Conservation (phyloP, 2,329 filamentous ascomycete species). For the Colletotrichum euphorbiae region DNA sequence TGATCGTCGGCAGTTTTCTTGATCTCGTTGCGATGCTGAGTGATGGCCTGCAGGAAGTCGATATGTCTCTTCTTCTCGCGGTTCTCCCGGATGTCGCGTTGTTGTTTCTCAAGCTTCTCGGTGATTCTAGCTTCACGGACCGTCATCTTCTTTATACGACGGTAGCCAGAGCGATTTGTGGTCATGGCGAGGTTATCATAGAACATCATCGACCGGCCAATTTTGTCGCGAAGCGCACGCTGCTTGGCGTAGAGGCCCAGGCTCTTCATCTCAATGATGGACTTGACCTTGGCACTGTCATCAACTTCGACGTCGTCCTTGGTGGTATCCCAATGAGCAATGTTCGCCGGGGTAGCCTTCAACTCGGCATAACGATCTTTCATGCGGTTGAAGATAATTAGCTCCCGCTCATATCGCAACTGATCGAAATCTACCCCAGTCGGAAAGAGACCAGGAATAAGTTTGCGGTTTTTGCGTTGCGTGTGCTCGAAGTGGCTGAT, state of each 20-base stretch:
- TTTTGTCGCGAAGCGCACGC: constrained; percentile 83
- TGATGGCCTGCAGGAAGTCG: constrained; percentile 90
- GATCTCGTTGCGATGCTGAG: constrained; percentile 84
- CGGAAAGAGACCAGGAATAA: constrained; percentile 90
- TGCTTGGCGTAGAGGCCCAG: constrained; percentile 90
- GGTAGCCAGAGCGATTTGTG: constrained; percentile 89
- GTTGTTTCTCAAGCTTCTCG: constrained; percentile 98
- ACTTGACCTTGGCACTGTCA: constrained; percentile 86
- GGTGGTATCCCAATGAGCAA: constrained; percentile 86
- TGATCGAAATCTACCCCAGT: constrained; percentile 89
- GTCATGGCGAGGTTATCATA: constrained; percentile 98
- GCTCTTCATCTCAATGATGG: constrained; percentile 95
- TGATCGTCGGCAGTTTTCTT: constrained; percentile 74
- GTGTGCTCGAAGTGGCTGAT: constrained; percentile 87
- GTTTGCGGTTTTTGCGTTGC: constrained; percentile 78
- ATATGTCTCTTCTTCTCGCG: constrained; percentile 98
- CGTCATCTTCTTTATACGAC: constrained; percentile 97
- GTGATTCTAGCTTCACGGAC: constrained; percentile 95
- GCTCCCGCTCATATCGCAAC: constrained; percentile 86
- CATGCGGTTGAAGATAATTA: constrained; percentile 90
- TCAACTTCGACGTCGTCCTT: constrained; percentile 77
- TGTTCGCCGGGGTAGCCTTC: constrained; percentile 84
- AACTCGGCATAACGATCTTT: constrained; percentile 86
- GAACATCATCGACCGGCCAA: constrained; percentile 92
- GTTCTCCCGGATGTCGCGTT: constrained; percentile 93